These are phyloP conservation scores for Fragilariopsis cylindrus DNA, from an alignment of 108 stramenopile species.

Conservation along the genomic window DNA sequence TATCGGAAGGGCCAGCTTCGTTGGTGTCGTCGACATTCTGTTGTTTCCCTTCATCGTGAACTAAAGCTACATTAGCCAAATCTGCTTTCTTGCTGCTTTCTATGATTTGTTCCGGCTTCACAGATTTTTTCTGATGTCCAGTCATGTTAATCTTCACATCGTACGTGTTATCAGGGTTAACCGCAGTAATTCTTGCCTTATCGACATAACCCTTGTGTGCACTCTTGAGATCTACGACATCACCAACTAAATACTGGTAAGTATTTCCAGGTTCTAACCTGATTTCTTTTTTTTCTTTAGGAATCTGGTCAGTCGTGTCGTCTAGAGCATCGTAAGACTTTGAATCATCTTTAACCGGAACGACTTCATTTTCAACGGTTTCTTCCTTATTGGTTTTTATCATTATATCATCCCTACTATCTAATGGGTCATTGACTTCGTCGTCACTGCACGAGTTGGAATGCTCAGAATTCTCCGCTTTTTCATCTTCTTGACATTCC, in stretches of 20 bases:
- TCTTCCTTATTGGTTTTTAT: too few species aligned
- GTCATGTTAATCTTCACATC: not conserved
- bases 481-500: too few species aligned
- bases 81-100: not conserved
- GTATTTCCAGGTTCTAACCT: not conserved
- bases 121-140: not conserved
- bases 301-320: not conserved
- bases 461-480: too few species aligned
- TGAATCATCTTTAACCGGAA: too few species aligned
- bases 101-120: not conserved
- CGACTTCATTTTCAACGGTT: too few species aligned
- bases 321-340: too few species aligned
- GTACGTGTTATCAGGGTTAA: conserved; percentile 6
- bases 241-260: not conserved
- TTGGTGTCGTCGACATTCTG: not conserved
- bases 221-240: not conserved
- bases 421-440: too few species aligned
- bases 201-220: not conserved
- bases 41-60: too few species aligned
- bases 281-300: not conserved
- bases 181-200: not conserved
- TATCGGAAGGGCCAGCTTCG: not conserved
- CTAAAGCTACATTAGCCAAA: too few species aligned
- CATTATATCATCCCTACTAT: too few species aligned
- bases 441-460: too few species aligned